Percentiles rank a stretch among this genome's conserved stretches.
phyloP scores from a whole-genome alignment of 2,329 filamentous ascomycete species.

The Berkeleyomyces basicola region DNA sequence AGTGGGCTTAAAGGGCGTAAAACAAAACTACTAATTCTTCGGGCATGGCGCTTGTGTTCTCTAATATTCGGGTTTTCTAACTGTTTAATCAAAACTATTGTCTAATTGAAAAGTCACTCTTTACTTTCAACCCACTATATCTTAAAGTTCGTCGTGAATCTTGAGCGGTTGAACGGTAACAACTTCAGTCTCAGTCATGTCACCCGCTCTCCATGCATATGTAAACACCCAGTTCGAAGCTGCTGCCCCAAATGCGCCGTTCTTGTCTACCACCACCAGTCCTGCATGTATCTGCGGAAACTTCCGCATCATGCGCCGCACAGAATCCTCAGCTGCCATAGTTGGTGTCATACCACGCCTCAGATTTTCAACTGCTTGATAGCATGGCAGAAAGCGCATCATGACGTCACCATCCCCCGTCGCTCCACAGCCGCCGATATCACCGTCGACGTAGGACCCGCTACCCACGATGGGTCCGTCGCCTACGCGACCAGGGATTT shows the following conservation, averaged over 20 bases:
- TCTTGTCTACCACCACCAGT: conserved; percentile 32
- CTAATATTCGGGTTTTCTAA: neutral
- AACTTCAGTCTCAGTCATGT: conserved; percentile 30
- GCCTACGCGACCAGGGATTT: conserved; percentile 37
- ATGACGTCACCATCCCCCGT: conserved; percentile 41
- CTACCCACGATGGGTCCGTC: conserved; percentile 38
- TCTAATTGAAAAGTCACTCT: too few species aligned
- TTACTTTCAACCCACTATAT: neutral
- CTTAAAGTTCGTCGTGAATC: neutral
- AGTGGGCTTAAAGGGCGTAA: conserved; percentile 42
- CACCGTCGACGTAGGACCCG: conserved; percentile 37
- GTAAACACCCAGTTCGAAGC: conserved; percentile 38
- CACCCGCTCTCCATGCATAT: conserved; percentile 32
- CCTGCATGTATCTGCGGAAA: conserved; percentile 31
- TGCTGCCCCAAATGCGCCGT: conserved; percentile 33
- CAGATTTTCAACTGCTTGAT: conserved; percentile 39
- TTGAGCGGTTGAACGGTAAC: conserved; percentile 23
- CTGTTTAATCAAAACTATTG: neutral
- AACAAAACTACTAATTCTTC: neutral
- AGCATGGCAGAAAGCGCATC: conserved; percentile 41
- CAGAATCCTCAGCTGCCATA: conserved; percentile 34
- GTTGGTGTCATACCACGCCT: conserved; percentile 30
- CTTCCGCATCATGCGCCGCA: conserved; percentile 30
- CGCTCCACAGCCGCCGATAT: conserved; percentile 37
- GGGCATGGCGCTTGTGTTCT: neutral